A percentile compares a stretch with the other conserved stretches of the same genome.
Conservation (phyloP, 139 green algal species). For the Deuterostichococcus epilithicus region DNA sequence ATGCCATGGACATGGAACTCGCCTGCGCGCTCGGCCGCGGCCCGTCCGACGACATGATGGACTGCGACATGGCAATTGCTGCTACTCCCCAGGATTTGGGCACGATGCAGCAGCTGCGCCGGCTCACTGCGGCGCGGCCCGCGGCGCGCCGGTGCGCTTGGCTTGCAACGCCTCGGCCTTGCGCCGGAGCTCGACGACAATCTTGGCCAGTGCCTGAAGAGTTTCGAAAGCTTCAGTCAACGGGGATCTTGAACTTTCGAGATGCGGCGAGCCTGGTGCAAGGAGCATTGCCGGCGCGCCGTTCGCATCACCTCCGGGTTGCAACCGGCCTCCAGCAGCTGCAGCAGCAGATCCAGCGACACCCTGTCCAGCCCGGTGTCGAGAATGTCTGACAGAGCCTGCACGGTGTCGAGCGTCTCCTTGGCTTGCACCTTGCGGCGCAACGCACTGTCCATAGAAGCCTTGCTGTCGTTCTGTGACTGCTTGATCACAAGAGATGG, state of each 20-base stretch:
- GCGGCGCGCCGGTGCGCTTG: neutral
- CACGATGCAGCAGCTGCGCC: neutral
- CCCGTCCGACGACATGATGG: neutral
- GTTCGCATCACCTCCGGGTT: conserved; percentile 61
- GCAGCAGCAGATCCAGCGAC: conserved; percentile 63
- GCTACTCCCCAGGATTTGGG: neutral
- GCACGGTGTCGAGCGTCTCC: conserved; percentile 36
- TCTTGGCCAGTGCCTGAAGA: conserved; percentile 56
- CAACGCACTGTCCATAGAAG: neutral
- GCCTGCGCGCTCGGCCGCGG: neutral
- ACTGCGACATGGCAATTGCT: neutral
- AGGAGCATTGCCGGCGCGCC: neutral
- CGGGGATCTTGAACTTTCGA: neutral
- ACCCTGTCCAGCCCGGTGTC: conserved; percentile 68
- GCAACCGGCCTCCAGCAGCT: conserved; percentile 65
- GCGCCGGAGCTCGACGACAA: conserved; percentile 60
- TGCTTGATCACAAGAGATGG: too few relatives aligned
- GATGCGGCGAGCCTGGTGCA: neutral
- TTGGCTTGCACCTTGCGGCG: conserved; percentile 2
- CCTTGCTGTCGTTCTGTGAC: too few relatives aligned
- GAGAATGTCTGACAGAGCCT: conserved; percentile 52
- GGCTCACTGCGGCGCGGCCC: neutral
- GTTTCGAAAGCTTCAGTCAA: neutral
- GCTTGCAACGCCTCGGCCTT: conserved; percentile 44
- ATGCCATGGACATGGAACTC: neutral